Evolutionary conservation across 106 monocot species (phyloP).

Genomic region (Acorus calamus): DNA sequence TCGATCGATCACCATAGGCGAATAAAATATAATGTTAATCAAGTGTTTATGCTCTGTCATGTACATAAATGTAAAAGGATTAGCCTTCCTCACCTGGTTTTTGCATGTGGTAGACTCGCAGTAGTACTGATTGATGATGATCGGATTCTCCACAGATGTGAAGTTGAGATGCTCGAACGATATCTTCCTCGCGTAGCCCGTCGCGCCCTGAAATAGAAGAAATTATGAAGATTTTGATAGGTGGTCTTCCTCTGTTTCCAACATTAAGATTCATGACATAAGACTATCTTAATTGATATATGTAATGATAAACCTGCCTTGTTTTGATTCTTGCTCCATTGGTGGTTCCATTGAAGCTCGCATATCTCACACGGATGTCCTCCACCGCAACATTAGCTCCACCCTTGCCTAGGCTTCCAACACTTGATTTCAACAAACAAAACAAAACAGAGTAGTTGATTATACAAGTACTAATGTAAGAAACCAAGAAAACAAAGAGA

Average conservation of each 20-base stretch:
- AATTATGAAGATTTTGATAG: too few relatives aligned
- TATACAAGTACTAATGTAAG: too few relatives aligned
- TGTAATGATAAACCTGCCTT: too few relatives aligned
- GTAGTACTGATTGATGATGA: slow-evolving; percentile 14
- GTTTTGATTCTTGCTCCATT: slow-evolving; percentile 3
- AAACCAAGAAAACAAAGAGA: too few relatives aligned
- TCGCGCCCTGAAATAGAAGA: not conserved
- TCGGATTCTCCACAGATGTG: slow-evolving; percentile 9
- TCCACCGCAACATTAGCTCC: slow-evolving; percentile 13
- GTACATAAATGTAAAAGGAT: too few relatives aligned
- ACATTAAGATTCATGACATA: too few relatives aligned
- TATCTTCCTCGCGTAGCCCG: slow-evolving; percentile 19
- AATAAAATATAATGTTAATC: too few relatives aligned
- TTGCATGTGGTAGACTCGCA: not conserved
- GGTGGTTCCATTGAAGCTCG: slow-evolving; percentile 10
- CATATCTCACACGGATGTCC: slow-evolving; percentile 7
- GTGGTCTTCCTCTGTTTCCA: too few relatives aligned
- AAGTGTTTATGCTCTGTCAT: too few relatives aligned
- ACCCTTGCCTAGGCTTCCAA: slow-evolving; percentile 29
- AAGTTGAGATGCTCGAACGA: slow-evolving; percentile 10
- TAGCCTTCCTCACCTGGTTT: not conserved
- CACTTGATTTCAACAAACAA: not conserved
- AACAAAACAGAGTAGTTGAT: too few relatives aligned
- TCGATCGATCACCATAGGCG: too few relatives aligned
- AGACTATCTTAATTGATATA: too few relatives aligned